Conservation (phyloP, 2,329 filamentous ascomycete species). For the Fusarium sp. region DNA sequence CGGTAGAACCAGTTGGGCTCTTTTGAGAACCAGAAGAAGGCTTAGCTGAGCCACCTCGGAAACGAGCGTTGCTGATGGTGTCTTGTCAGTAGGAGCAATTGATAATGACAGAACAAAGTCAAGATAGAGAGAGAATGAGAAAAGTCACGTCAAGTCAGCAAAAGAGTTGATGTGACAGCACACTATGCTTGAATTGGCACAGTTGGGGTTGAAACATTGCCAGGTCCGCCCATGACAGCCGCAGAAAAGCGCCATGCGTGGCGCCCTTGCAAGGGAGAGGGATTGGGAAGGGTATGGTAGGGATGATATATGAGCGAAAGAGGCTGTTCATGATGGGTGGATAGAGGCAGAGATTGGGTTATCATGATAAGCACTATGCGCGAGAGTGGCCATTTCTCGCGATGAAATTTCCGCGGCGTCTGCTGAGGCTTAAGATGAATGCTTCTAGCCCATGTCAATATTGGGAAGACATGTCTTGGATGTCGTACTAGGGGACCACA, state of each 20-base stretch:
- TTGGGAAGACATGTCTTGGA: constrained; percentile 39
- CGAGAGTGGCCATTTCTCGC: constrained; percentile 1
- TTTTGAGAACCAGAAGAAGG: constrained; percentile 64
- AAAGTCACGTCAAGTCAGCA: constrained; percentile 10
- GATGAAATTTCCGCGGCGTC: not conserved
- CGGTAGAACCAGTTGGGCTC: constrained; percentile 64
- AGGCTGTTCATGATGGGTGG: constrained; percentile 12
- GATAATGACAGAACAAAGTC: not conserved
- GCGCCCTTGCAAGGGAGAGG: constrained; percentile 26
- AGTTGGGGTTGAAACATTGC: constrained; percentile 40
- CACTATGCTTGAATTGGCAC: constrained; percentile 41
- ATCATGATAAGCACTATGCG: not conserved
- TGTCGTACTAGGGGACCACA: constrained; percentile 37
- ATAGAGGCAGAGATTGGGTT: not conserved
- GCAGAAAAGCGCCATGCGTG: constrained; percentile 35
- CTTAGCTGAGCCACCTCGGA: constrained; percentile 68
- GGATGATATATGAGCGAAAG: constrained; percentile 20
- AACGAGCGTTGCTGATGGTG: constrained; percentile 66
- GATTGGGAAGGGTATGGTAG: not conserved
- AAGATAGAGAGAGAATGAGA: constrained; percentile 20
- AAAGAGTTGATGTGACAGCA: constrained; percentile 35
- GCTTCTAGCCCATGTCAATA: constrained; percentile 11
- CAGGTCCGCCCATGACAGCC: constrained; percentile 27
- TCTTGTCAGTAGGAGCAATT: constrained; percentile 45
- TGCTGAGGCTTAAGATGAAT: constrained; percentile 15